Evolutionary conservation across 2,329 filamentous ascomycete genomes (phyloP), one percentile per base, ranked within the genome.

Genomic region (Alternaria sp.): DNA sequence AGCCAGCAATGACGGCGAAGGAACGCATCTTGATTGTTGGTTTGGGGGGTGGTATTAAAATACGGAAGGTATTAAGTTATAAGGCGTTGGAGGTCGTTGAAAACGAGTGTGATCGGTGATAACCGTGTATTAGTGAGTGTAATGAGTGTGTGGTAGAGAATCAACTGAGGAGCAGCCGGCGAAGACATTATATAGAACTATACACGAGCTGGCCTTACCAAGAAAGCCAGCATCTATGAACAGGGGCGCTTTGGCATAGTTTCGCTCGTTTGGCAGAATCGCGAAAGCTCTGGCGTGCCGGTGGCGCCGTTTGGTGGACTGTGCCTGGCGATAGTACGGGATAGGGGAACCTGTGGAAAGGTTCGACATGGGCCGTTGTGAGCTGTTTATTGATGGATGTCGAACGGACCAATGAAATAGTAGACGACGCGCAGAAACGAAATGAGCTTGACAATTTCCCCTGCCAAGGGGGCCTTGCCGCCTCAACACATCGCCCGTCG

Each of bases 71-170:
- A 77, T 75, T 76, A 75, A 65, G 68, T 75, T 49, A 71, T 63
- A 54, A 24, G 65, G 63, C 59, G 65, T 24, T 65, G 66, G 68
- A 69, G 64, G 68, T 71, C 63, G 71, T 72, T 63, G 62, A 61
- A 75, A 79, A 78, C 74, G 78, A 79, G 68, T 79, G 78, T 71
- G 76, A 74, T 78, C 75, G 78, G 76, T 67, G 55, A 74, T 74
- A 68, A 78, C 76, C 75, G 75, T 71, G 70, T 72, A 74, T 74
- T 75, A 76, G 67, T 61, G 68, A 71, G 36, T 53, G 58, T 64
- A 75, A 69, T 69, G 75, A 78, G 65, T 75, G 75, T 75, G 77
- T 75, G 77, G 75, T 74, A 72, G 71, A 59, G 70, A 74, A 70
- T 61, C 62, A 61, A 36, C 14, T 46, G 49, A 36, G 53, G 28